Evolutionary conservation across 140 eudicot genomes (phyloP), one percentile per base, ranked within the genome.

Genomic region (Senecio squalidus): DNA sequence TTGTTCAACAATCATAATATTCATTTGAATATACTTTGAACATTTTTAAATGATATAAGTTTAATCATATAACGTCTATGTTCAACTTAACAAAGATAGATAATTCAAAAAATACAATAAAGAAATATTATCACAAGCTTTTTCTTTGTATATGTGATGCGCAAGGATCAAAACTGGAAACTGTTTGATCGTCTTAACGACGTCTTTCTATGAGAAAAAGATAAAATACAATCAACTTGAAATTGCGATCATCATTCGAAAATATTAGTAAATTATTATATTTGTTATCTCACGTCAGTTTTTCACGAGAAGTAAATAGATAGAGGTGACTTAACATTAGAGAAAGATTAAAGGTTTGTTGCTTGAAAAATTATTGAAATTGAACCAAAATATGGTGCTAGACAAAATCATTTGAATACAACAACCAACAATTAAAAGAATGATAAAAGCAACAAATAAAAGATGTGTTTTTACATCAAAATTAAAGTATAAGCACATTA

Each of bases 401-500:
- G 74, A 69, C 68, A 69, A 56, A 67, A 69, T 69, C 68, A 59
- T 69, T 69, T 69, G 68, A 59, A 69, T 68, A 47, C 74, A 57
- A 57, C 67, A 68, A 57, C 30, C 59, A 57, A 58, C 66, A 43
- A 46, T 30, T 66, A 9, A 34, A 60, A 47, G n/a, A 47, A 9
- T 25, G 25, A 59, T n/a, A 13, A 68, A 68, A 58, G 66, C 66
- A 57, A 45, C 5, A 13, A 20, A 17, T 23, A 48, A 26, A 34
- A 43, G 11, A 11, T 49, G 20, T 39, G 52, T 60, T 34, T 18
- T 47, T 3, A 47, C 67, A 58, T 58, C 60, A 47, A 33, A 26
- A 2, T 25, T 58, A 58, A 68, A 68, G 67, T 20, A 29, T 16
- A 60, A 47, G 44, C 59, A 57, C 40, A n/a, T 67, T 33, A 45